A percentile compares a stretch with the other conserved stretches of the same genome.
Evolutionary conservation across 2,329 filamentous ascomycete genomes (phyloP).

Genomic region (Alternaria tenuissima): DNA sequence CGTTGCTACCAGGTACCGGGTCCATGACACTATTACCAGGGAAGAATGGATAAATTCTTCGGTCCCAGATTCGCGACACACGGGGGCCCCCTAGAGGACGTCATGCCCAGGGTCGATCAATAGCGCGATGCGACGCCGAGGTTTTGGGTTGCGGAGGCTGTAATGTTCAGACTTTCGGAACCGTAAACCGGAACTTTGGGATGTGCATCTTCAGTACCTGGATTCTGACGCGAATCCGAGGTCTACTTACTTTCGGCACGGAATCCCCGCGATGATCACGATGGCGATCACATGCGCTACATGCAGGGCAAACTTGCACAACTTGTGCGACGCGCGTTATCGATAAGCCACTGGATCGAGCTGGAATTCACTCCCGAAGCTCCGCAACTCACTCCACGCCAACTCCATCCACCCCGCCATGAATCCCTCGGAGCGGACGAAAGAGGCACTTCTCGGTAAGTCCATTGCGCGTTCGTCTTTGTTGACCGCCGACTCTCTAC

Average conservation of each 20-base stretch:
- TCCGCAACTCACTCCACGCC: slow-evolving; percentile 4
- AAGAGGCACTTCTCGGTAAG: slow-evolving; percentile 51
- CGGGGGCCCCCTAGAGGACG: slow-evolving; percentile 8
- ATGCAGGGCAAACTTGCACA: slow-evolving; percentile 5
- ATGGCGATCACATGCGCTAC: not conserved
- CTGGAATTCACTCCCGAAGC: slow-evolving; percentile 5
- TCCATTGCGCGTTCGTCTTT: not conserved
- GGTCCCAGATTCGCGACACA: slow-evolving; percentile 17
- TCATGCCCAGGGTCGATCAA: slow-evolving; percentile 4
- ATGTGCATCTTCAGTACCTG: not conserved
- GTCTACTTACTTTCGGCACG: not conserved
- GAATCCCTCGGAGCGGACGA: slow-evolving; percentile 54
- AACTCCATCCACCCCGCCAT: slow-evolving; percentile 33
- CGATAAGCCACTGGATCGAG: slow-evolving; percentile 12
- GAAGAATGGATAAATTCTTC: slow-evolving; percentile 6
- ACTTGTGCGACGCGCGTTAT: slow-evolving; percentile 1
- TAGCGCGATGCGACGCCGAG: slow-evolving; percentile 8
- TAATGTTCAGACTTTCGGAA: not conserved
- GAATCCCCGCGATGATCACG: not conserved
- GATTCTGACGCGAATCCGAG: slow-evolving; percentile 1
- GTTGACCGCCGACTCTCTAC: not conserved
- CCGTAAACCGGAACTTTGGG: not conserved
- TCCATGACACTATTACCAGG: slow-evolving; percentile 1
- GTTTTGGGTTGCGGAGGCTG: not conserved
- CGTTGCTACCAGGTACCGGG: slow-evolving; percentile 9